Evolutionary conservation across 495 filamentous ascomycete genomes (phyloP), one percentile per base, ranked within the genome.

Genomic region (Aspergillus olivimuriae): DNA sequence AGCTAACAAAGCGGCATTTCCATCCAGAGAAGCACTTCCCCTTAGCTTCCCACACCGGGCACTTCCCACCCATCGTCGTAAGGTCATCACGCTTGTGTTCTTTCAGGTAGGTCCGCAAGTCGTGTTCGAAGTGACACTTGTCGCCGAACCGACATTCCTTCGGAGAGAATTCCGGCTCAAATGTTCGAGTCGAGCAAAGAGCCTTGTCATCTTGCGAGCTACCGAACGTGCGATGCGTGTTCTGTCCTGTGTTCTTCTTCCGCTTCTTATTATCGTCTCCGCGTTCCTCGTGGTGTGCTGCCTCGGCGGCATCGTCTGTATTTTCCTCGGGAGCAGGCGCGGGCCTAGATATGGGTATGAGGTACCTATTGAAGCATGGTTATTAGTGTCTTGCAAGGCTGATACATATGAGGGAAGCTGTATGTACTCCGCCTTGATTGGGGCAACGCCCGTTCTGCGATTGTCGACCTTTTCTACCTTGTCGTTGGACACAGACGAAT

Each of bases 1-100:
- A 88, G 39, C 71, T 72, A 12, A 86, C 82, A 55, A 94, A 89
- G 10, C 91, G 86, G 60, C 92, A 98, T 55, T 85, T 94, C 89
- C 90, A 98, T 2, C 92, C 92, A 12, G 81, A 75, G 39, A 69
- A 64, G 53, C 92, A 98, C 50, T 69, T 77, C 23, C 92, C 94
- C 19, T 77, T 72, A 7, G 69, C 74, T 51, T 89, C 82, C 66
- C 75, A 95, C 11, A 90, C 74, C 0, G 90, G 89, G 57, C 92
- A 98, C 17, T 82, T 62, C 0, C 87, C 83, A 41, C 68, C 68
- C 47, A 94, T 81, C 0, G 84, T 86, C 0, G 70, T 71, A 8
- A 97, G 72, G 51, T 96, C 87, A 38, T 77, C 76, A 22, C 87
- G 77, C 49, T 89, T 90, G 42, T 87, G 84, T 19, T 90, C 82